Evolutionary conservation across 2,329 filamentous ascomycete genomes (phyloP).

Genomic region (Fragosphaeria purpurea): DNA sequence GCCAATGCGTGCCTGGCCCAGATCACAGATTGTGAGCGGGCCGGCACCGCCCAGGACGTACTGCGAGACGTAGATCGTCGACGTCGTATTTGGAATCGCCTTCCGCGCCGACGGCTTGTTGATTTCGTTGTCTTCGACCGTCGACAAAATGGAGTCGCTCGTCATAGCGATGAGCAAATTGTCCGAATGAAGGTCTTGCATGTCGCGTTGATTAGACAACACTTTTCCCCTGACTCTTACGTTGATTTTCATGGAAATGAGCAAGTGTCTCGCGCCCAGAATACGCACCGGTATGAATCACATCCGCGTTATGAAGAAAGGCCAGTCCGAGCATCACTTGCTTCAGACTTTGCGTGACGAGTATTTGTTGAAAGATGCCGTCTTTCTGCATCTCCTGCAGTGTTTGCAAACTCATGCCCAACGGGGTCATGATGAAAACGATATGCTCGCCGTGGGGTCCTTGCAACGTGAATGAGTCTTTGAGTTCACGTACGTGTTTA

Average conservation of each 20-base stretch:
- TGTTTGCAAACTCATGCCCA: constrained; percentile 28
- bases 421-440: constrained; percentile 24
- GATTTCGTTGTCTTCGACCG: constrained; percentile 23
- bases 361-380: constrained; percentile 16
- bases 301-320: constrained; percentile 17
- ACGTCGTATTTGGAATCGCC: constrained; percentile 8
- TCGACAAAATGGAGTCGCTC: constrained; percentile 20
- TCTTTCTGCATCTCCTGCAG: constrained; percentile 20
- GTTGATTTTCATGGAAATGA: constrained; percentile 8
- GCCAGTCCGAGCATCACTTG: constrained; percentile 17
- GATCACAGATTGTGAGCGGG: constrained; percentile 22
- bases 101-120: constrained; percentile 23
- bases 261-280: constrained; percentile 9
- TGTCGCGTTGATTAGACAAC: not conserved
- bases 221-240: not conserved
- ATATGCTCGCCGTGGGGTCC: constrained; percentile 23
- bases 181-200: constrained; percentile 24
- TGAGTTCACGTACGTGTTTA: constrained; percentile 20
- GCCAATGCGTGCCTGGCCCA: constrained; percentile 27
- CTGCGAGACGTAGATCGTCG: constrained; percentile 22
- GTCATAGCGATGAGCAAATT: constrained; percentile 26
- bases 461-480: constrained; percentile 24
- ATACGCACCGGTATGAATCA: constrained; percentile 20
- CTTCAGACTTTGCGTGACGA: constrained; percentile 17
- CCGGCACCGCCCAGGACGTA: constrained; percentile 23